phyloP scores from a whole-genome alignment of 192 early-diverging fungal species.

The Dimargaris cristalligena region DNA sequence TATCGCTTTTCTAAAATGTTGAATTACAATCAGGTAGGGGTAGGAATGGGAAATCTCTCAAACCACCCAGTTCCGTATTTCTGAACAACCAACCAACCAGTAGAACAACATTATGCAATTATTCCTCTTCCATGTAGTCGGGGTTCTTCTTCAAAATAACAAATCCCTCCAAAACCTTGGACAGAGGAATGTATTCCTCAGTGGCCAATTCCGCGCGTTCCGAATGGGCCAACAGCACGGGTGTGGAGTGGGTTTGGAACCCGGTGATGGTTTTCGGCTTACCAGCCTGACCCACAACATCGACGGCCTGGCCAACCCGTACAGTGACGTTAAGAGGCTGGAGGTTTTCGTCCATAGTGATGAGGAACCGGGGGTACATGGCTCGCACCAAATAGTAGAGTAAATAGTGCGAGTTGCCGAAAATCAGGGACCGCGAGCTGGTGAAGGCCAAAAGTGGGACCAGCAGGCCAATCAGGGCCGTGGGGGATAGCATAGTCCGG shows the following conservation, averaged over 20 bases:
- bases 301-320: conserved; percentile 98
- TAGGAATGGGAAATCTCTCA: too few species aligned
- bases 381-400: conserved; percentile 84
- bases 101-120: too few species aligned
- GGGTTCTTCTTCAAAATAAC: conserved; percentile 92
- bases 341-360: conserved; percentile 86
- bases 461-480: conserved; percentile 72
- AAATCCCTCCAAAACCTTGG: conserved; percentile 84
- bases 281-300: conserved; percentile 96
- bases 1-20: too few species aligned
- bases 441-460: conserved; percentile 81
- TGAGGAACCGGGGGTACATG: conserved; percentile 96
- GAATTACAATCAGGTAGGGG: too few species aligned
- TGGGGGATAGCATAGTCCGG: conserved; percentile 78
- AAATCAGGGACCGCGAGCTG: conserved; percentile 75
- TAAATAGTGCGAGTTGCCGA: conserved; percentile 82
- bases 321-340: conserved; percentile 68
- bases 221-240: conserved; percentile 85
- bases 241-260: conserved; percentile 96
- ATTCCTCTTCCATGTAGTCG: conserved; percentile 59
- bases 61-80: too few species aligned
- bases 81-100: too few species aligned
- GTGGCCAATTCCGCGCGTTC: conserved; percentile 97
- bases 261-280: conserved; percentile 98
- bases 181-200: conserved; percentile 83